Evolutionary conservation across 768 basidiomycete genomes (phyloP).

Genomic region (Royoungia palumana): DNA sequence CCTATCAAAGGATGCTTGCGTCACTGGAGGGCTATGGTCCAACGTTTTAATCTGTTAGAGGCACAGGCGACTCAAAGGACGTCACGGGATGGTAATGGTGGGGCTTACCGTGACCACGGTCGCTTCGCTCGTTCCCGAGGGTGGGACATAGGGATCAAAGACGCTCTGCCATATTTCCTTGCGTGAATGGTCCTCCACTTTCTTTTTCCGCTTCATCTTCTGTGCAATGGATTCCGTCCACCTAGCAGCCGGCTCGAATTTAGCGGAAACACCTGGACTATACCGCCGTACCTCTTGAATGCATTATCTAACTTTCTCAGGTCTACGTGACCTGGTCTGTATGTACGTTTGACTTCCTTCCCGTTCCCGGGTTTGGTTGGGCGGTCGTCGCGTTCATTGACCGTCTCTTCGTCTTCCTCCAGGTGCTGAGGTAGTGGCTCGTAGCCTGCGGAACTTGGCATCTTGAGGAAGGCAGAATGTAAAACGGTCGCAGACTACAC

Average conservation of each 20-base stretch:
- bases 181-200: slow-evolving; percentile 56
- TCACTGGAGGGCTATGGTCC: slow-evolving; percentile 77
- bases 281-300: slow-evolving; percentile 64
- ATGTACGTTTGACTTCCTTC: slow-evolving; percentile 30
- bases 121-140: slow-evolving; percentile 31
- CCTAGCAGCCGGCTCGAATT: slow-evolving; percentile 34
- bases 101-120: slow-evolving; percentile 14
- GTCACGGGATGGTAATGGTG: not conserved
- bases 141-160: slow-evolving; percentile 61
- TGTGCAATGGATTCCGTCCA: slow-evolving; percentile 88
- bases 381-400: slow-evolving; percentile 31
- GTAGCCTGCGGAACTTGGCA: slow-evolving; percentile 47
- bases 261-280: not conserved
- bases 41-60: slow-evolving; percentile 64
- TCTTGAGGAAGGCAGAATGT: slow-evolving; percentile 16
- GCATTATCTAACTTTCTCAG: slow-evolving; percentile 75
- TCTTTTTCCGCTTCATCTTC: slow-evolving; percentile 80
- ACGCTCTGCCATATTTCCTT: slow-evolving; percentile 79
- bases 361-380: slow-evolving; percentile 25
- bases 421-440: slow-evolving; percentile 42
- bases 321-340: slow-evolving; percentile 67
- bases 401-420: slow-evolving; percentile 38
- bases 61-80: slow-evolving; percentile 4
- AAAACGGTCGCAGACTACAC: not conserved
- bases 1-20: slow-evolving; percentile 67